Percentiles rank a stretch among this genome's conserved stretches.
Evolutionary conservation across 169 alveolate species (phyloP).

Genomic region (Fabrea salina): DNA sequence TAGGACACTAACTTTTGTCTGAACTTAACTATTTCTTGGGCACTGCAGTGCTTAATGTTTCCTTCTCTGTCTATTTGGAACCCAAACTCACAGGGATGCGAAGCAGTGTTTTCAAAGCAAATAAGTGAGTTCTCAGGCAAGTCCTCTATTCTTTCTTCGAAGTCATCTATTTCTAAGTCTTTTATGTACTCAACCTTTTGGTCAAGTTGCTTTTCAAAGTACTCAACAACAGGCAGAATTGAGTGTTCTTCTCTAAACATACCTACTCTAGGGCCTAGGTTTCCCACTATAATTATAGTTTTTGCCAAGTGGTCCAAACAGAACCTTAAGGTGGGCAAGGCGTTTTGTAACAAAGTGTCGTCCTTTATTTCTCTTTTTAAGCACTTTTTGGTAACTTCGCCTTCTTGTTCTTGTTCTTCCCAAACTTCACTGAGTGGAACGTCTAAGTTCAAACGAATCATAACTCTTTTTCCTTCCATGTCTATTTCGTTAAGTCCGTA

Average conservation of each 20-base stretch:
- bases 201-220: constrained; percentile 40
- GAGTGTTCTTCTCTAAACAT: constrained; percentile 46
- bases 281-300: constrained; percentile 45
- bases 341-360: constrained; percentile 33
- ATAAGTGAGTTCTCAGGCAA: constrained; percentile 25
- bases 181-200: constrained; percentile 41
- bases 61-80: not conserved
- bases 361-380: constrained; percentile 33
- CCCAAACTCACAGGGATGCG: constrained; percentile 13
- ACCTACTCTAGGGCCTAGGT: constrained; percentile 44
- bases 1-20: constrained; percentile 3
- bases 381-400: constrained; percentile 25
- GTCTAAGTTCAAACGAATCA: constrained; percentile 57
- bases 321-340: constrained; percentile 42
- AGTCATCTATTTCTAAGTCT: constrained; percentile 32
- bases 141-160: constrained; percentile 45
- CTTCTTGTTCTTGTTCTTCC: constrained; percentile 25
- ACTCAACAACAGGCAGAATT: constrained; percentile 35
- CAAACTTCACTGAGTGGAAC: constrained; percentile 34
- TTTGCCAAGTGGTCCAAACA: constrained; percentile 51
- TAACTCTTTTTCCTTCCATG: constrained; percentile 52
- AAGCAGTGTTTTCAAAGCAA: not conserved
- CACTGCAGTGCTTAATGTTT: not conserved
- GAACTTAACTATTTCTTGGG: not conserved
- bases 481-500: constrained; percentile 42